Percentiles rank a stretch among this genome's conserved stretches.
Evolutionary conservation across 148 eudicot species (phyloP).

Genomic region (Selenicereus undatus): DNA sequence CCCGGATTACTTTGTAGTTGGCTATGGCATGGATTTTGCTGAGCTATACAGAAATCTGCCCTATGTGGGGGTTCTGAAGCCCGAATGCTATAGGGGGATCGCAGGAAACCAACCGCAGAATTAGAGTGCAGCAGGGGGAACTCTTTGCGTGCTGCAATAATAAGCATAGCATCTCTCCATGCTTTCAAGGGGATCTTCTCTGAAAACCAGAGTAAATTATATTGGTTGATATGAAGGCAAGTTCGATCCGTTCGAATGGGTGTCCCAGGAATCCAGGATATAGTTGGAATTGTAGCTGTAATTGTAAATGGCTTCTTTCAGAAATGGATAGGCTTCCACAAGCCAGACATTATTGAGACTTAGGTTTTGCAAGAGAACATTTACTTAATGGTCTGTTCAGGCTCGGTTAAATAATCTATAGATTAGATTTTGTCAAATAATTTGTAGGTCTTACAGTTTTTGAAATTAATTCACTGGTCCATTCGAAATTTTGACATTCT

Average conservation of each 20-base stretch:
- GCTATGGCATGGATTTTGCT: constrained; percentile 84
- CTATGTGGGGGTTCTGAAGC: constrained; percentile 81
- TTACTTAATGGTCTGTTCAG: too few relatives aligned
- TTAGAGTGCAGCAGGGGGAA: not conserved
- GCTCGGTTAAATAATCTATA: too few relatives aligned
- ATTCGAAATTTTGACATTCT: too few relatives aligned
- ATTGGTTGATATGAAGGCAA: not conserved
- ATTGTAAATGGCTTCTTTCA: not conserved
- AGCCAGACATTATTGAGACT: not conserved
- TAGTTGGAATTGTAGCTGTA: not conserved
- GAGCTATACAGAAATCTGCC: constrained; percentile 87
- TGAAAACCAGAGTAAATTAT: not conserved
- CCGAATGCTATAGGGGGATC: constrained; percentile 50
- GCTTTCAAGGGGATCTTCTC: not conserved
- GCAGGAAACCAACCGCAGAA: constrained; percentile 1
- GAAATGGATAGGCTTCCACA: not conserved
- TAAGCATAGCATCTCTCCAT: not conserved
- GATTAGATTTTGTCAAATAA: too few relatives aligned
- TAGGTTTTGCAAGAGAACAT: not conserved
- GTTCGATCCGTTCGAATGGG: not conserved
- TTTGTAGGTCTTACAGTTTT: too few relatives aligned
- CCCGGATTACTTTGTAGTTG: constrained; percentile 77
- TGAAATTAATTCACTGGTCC: too few relatives aligned
- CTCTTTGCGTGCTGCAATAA: not conserved
- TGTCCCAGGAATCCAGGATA: not conserved